These are phyloP conservation scores for Suillus bovinus DNA, from an alignment of 768 basidiomycete species.

Conservation along the genomic window DNA sequence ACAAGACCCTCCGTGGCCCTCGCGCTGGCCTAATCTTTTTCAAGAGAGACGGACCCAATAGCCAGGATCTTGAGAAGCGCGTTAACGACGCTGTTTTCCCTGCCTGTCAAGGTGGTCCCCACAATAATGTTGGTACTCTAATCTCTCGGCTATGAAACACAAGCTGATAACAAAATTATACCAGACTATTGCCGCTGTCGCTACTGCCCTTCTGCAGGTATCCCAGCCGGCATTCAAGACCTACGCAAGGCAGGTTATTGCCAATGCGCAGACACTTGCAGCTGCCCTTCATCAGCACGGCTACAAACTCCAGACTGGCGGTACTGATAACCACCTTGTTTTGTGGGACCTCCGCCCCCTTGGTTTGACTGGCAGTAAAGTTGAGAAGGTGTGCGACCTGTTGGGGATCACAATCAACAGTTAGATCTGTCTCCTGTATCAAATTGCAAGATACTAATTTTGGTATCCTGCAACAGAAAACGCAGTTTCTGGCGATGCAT, in stretches of 20 bases:
- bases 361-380: slow-evolving; percentile 95
- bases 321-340: slow-evolving; percentile 97
- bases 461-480: slow-evolving; percentile 58
- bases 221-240: slow-evolving; percentile 85
- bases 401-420: slow-evolving; percentile 97
- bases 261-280: slow-evolving; percentile 82
- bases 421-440: slow-evolving; percentile 36
- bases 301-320: slow-evolving; percentile 96
- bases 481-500: slow-evolving; percentile 94
- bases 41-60: slow-evolving; percentile 83
- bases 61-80: slow-evolving; percentile 90
- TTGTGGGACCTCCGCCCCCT: slow-evolving; percentile 97
- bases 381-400: slow-evolving; percentile 97
- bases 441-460: background rate
- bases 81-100: slow-evolving; percentile 99
- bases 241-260: slow-evolving; percentile 94
- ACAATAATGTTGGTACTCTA: slow-evolving; percentile 79
- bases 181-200: slow-evolving; percentile 92
- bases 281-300: slow-evolving; percentile 70
- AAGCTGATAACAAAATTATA: background rate
- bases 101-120: slow-evolving; percentile 98
- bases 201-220: slow-evolving; percentile 90
- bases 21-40: slow-evolving; percentile 99
- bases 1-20: slow-evolving; percentile 98
- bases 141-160: background rate